Percentiles rank a stretch among this genome's conserved stretches.
Evolutionary conservation across 176 grass and related monocot genomes (phyloP).

Genomic region (Oryza glaberrima): DNA sequence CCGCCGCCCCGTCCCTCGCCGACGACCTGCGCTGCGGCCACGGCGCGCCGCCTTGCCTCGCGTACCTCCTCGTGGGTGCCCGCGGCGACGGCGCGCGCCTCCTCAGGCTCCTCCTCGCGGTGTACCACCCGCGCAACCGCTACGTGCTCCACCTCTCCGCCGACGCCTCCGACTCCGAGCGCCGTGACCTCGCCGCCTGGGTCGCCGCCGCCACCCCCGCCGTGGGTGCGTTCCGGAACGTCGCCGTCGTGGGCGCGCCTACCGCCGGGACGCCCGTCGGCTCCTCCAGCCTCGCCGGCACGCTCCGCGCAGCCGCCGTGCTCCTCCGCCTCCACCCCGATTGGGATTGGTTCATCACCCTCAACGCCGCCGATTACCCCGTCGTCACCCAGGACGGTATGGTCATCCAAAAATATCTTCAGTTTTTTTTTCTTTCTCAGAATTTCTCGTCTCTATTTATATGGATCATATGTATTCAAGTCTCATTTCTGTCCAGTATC

Average conservation of each 20-base stretch:
- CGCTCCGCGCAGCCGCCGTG: slow-evolving; percentile 63
- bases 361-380: slow-evolving; percentile 79
- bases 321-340: slow-evolving; percentile 68
- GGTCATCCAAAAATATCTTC: neutral
- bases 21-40: slow-evolving; percentile 30
- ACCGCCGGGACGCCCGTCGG: slow-evolving; percentile 61
- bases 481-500: neutral
- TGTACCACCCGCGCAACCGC: slow-evolving; percentile 87
- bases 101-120: slow-evolving; percentile 70
- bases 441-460: neutral
- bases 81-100: slow-evolving; percentile 60
- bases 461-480: neutral
- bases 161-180: slow-evolving; percentile 60
- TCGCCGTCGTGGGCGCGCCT: slow-evolving; percentile 57
- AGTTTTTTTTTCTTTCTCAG: neutral
- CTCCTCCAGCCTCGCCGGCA: slow-evolving; percentile 66
- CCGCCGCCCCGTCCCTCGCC: slow-evolving; percentile 13
- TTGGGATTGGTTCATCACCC: slow-evolving; percentile 89
- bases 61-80: slow-evolving; percentile 68
- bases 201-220: slow-evolving; percentile 46
- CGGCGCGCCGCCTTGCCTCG: slow-evolving; percentile 62
- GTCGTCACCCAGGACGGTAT: slow-evolving; percentile 87
- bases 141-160: slow-evolving; percentile 76
- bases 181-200: slow-evolving; percentile 51
- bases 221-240: slow-evolving; percentile 59